A percentile compares a stretch with the other conserved stretches of the same genome.
These are phyloP conservation scores for Dunaliella primolecta DNA, from an alignment of 139 green algal species.

Conservation along the genomic window DNA sequence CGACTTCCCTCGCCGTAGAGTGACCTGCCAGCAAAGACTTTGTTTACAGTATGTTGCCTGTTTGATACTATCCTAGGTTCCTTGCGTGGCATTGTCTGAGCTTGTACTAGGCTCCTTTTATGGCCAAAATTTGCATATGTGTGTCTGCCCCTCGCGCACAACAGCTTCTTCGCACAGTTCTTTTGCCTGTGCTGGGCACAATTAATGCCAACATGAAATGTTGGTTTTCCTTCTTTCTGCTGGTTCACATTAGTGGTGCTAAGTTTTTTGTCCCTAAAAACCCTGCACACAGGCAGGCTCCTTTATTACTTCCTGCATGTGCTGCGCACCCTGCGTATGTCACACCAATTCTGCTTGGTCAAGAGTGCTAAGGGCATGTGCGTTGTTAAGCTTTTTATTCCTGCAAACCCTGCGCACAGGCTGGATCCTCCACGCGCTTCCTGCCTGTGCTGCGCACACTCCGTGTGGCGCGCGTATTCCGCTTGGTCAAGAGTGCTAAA, in stretches of 20 bases:
- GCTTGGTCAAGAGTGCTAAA: slow-evolving; percentile 68
- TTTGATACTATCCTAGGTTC: not conserved
- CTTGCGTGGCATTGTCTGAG: not conserved
- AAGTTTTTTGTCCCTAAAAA: too few relatives aligned
- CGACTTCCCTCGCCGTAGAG: too few relatives aligned
- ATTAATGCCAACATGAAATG: too few relatives aligned
- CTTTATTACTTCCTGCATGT: slow-evolving; percentile 42
- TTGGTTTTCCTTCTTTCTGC: too few relatives aligned
- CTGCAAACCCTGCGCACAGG: too few relatives aligned
- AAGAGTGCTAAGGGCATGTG: too few relatives aligned
- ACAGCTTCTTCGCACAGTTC: too few relatives aligned
- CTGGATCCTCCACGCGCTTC: slow-evolving; percentile 49
- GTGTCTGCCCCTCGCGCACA: not conserved
- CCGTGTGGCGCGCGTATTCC: slow-evolving; percentile 64
- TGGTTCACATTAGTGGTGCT: too few relatives aligned
- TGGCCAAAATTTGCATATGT: not conserved
- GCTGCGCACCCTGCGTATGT: slow-evolving; percentile 63
- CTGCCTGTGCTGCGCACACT: slow-evolving; percentile 65
- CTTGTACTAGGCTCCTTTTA: not conserved
- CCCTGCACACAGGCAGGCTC: not conserved
- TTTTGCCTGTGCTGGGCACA: too few relatives aligned
- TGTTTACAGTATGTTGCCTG: too few relatives aligned
- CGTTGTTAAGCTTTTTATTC: too few relatives aligned
- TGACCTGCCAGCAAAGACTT: not conserved
- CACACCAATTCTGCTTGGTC: slow-evolving; percentile 68